Conservation (phyloP, 2,329 filamentous ascomycete species). For the Lachnellula suecica region DNA sequence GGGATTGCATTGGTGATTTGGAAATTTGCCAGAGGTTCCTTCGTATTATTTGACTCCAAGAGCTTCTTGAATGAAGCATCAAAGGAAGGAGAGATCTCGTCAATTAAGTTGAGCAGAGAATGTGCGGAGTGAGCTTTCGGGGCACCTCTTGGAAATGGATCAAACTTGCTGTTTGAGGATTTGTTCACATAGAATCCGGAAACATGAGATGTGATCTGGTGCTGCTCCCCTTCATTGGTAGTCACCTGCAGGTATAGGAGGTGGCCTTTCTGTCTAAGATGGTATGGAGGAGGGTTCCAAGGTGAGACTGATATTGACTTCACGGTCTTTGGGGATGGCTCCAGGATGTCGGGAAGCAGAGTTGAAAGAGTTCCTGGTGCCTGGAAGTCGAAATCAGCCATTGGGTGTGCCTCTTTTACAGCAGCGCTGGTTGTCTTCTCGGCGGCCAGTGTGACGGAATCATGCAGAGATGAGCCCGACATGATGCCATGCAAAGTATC, state of each 20-base stretch:
- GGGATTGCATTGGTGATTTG: conserved; percentile 95
- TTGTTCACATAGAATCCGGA: conserved; percentile 98
- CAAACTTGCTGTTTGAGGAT: conserved; percentile 92
- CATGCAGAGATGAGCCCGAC: conserved; percentile 83
- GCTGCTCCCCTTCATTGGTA: conserved; percentile 92
- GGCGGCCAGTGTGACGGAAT: conserved; percentile 55
- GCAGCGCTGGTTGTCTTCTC: conserved; percentile 36
- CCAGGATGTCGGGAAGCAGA: conserved; percentile 67
- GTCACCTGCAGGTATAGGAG: conserved; percentile 86
- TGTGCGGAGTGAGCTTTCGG: conserved; percentile 80
- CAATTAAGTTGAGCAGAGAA: conserved; percentile 80
- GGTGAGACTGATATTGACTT: conserved; percentile 85
- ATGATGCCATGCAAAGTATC: conserved; percentile 85
- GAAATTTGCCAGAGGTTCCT: conserved; percentile 88
- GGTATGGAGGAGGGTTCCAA: conserved; percentile 95
- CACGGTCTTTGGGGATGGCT: conserved; percentile 80
- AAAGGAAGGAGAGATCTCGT: conserved; percentile 82
- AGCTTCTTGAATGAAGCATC: conserved; percentile 71
- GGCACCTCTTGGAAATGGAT: conserved; percentile 76
- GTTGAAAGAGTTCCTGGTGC: conserved; percentile 65
- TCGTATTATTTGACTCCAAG: conserved; percentile 80
- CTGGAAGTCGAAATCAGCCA: conserved; percentile 76
- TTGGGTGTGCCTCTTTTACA: conserved; percentile 47
- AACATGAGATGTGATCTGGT: conserved; percentile 89
- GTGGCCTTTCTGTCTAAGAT: conserved; percentile 88